Evolutionary conservation across 2,329 filamentous ascomycete genomes (phyloP).

Genomic region (Dryadomyces quercivorus): DNA sequence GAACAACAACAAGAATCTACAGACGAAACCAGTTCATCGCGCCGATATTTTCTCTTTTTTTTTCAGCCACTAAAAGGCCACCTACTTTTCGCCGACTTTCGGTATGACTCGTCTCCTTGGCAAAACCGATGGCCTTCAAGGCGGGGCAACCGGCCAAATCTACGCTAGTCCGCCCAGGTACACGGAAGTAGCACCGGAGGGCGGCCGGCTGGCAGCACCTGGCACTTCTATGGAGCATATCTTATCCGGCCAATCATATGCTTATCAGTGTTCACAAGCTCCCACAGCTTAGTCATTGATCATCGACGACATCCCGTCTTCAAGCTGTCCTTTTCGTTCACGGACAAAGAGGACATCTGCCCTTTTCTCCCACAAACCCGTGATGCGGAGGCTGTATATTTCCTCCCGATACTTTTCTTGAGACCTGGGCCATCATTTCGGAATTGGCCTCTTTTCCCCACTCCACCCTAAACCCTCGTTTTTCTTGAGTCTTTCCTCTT

Average conservation of each 20-base stretch:
- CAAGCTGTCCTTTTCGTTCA: slow-evolving; percentile 11
- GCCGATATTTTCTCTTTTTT: not conserved
- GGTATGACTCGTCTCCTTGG: not conserved
- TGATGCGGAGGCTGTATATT: not conserved
- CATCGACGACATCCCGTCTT: not conserved
- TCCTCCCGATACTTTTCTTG: not conserved
- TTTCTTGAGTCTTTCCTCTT: not conserved
- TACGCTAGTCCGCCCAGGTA: no score
- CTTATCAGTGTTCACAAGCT: slow-evolving; percentile 9
- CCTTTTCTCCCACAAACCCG: not conserved
- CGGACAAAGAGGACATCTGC: not conserved
- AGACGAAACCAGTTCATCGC: not conserved
- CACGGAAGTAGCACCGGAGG: no score
- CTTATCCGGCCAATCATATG: slow-evolving; percentile 8
- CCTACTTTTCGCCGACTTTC: slow-evolving; percentile 1
- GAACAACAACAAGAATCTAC: not conserved
- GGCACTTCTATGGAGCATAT: not conserved
- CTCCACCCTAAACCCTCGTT: no score
- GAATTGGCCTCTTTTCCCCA: no score
- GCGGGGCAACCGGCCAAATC: not conserved
- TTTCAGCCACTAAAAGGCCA: not conserved
- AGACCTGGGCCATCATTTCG: not conserved
- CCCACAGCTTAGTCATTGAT: not conserved
- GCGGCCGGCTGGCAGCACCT: not conserved
- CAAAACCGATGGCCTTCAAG: not conserved